Base-by-base conservation (phyloP, 768 basidiomycete species). In the Boletus bicolor region DNA sequence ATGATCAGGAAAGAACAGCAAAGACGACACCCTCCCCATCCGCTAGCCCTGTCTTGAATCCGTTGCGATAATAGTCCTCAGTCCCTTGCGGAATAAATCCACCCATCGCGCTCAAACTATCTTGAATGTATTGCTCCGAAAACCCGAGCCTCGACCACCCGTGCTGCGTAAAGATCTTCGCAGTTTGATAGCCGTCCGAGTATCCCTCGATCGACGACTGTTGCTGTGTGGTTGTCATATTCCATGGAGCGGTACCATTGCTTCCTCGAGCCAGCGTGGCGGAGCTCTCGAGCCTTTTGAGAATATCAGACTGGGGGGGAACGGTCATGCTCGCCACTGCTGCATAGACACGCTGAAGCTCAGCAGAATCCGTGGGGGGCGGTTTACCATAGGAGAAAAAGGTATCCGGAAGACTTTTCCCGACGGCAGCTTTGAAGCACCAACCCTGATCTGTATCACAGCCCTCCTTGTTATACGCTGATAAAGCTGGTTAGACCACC, bases 391-490 rank as follows among this genome's bases (percentile, higher is more conserved):
- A 86, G 0, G 80, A 75, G 64, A 77, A 84, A 69, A 90, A 89
- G 10, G 75, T 78, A 5, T 72, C 58, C 0, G 87, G 86, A 5
- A 89, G 76, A 38, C 70, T 76, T 12, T 73, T 79, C 9, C 81
- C 82, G 30, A 87, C 80, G 0, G 82, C 82, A 4, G 76, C 68
- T 50, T 75, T 80, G 75, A 89, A 88, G 63, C 87, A 89, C 88
- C 87, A 89, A 8, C 80, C 85, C 12, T 75, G 74, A 55, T 87
- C 84, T 19, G 72, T 66, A 7, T 77, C 72, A 56, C 86, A 89
- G 9, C 70, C 75, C 63, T 89, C 88, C 57, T 82, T 85, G 53
- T 77, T 74, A 60, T 84, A 87, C 4, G 83, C 82, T 85, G 43
- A 39, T 51, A 26, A 14, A n/a, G 28, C 28, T 5, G 4, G 19